Base-by-base conservation (phyloP, 78 protist species). In the Dictyostelium intermedium region DNA sequence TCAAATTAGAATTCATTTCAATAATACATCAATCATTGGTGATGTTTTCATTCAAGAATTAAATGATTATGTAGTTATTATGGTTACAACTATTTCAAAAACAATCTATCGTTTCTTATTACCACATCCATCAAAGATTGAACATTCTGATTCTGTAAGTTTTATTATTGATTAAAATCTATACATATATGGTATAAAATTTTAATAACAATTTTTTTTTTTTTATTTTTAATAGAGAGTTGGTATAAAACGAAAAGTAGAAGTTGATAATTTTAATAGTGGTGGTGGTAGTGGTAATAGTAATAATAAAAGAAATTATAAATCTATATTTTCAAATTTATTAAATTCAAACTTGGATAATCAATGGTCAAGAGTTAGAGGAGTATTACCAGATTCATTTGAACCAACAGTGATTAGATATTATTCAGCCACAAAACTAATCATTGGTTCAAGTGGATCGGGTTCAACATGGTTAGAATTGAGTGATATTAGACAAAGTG, bases 21-120 rank as follows among this genome's bases (percentile, higher is more conserved):
- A 30, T 25, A 47, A 72, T 41, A 63, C 87, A 35, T 61, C 27
- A 45, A 47, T 80, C 25, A 30, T 69, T 32, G 50, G 82, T n/a
- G 93, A 80, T 47, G 39, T 79, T 25, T n/a, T 35, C 30, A 80
- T 89, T 16, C n/a, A 63, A 8, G 93, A 89, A 45, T 56, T 39
- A 11, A 80, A 47, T 34, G 39, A 78, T 14, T 70, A 66, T 47
- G n/a, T 89, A 5, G 72, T 80, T 0, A 61, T 89, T 56, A 66
- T 80, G 32, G 47, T 89, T 0, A 43, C 82, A n/a, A 80, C 86
- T 1, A 47, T 63, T 9, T 11, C 83, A 16, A 89, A 80, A 41
- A 34, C 80, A 78, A 56, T 89, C 18, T 89, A 89, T 66, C 70
- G 93, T 66, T 89, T 89, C 80, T 9, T 80, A 14, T 69, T 89